phyloP scores from a whole-genome alignment of 352 stramenopile genomes.

The Pythium rishiriense region DNA sequence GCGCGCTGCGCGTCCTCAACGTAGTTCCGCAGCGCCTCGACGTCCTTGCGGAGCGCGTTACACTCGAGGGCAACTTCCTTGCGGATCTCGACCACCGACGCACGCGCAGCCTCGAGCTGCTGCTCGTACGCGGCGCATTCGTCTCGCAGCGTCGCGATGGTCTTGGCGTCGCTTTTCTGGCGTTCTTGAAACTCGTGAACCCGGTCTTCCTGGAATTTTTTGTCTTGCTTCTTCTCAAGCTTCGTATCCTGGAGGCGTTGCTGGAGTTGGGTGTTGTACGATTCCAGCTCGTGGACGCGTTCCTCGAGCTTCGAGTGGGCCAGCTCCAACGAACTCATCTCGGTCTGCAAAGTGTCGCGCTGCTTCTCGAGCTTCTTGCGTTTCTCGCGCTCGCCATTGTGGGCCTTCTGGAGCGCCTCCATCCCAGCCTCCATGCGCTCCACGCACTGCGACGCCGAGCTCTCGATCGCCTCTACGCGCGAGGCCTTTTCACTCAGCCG shows the following conservation, averaged over 20 bases:
- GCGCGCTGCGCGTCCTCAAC: slow-evolving; percentile 36
- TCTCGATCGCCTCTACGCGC: slow-evolving; percentile 43
- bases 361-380: slow-evolving; percentile 48
- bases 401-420: slow-evolving; percentile 39
- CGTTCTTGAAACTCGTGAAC: slow-evolving; percentile 39
- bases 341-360: slow-evolving; percentile 35
- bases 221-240: slow-evolving; percentile 32
- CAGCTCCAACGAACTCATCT: slow-evolving; percentile 39
- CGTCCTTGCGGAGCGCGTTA: slow-evolving; percentile 35
- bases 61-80: slow-evolving; percentile 33
- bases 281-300: slow-evolving; percentile 39
- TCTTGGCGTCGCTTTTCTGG: slow-evolving; percentile 40
- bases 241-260: slow-evolving; percentile 54
- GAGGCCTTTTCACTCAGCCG: slow-evolving; percentile 40
- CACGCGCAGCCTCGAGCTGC: slow-evolving; percentile 28
- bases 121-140: slow-evolving; percentile 37
- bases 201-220: slow-evolving; percentile 38
- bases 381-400: slow-evolving; percentile 45
- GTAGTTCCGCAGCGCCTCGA: slow-evolving; percentile 52
- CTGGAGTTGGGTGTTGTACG: slow-evolving; percentile 35
- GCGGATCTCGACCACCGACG: slow-evolving; percentile 25
- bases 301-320: slow-evolving; percentile 34
- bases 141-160: slow-evolving; percentile 38
- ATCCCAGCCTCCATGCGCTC: slow-evolving; percentile 41
- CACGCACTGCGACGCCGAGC: slow-evolving; percentile 47